Evolutionary conservation across 352 stramenopile genomes (phyloP).

Genomic region (Globisporangium spinosum): DNA sequence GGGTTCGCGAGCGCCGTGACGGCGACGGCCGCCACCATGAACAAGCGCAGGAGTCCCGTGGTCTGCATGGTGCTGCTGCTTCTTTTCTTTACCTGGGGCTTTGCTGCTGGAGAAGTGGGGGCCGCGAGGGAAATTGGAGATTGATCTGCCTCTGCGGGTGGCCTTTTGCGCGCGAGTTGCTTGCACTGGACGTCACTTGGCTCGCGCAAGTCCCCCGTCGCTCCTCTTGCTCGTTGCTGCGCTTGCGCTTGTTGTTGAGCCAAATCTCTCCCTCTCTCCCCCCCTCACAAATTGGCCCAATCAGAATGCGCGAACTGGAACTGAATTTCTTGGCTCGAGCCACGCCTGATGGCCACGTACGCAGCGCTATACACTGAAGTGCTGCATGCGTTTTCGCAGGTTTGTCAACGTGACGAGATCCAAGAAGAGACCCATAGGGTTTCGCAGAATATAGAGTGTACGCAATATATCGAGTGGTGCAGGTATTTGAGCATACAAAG

Average conservation of each 20-base stretch:
- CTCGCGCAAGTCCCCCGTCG: constrained; percentile 4
- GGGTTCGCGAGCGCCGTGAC: constrained; percentile 37
- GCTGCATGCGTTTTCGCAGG: not conserved
- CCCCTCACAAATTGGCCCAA: constrained; percentile 9
- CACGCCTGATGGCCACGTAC: constrained; percentile 8
- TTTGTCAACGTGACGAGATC: not conserved
- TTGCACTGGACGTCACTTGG: constrained; percentile 20
- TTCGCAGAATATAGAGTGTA: not conserved
- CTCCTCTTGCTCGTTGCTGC: not conserved
- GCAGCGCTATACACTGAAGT: not conserved
- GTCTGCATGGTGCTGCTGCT: constrained; percentile 44
- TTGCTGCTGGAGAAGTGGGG: constrained; percentile 17
- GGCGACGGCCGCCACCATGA: constrained; percentile 47
- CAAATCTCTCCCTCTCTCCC: constrained; percentile 12
- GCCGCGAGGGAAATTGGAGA: constrained; percentile 43
- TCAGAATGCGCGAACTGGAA: constrained; percentile 12
- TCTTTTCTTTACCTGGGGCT: constrained; percentile 6
- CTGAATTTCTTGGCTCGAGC: constrained; percentile 18
- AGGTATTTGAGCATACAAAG: not conserved
- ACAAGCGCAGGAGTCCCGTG: constrained; percentile 43
- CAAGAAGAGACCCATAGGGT: not conserved
- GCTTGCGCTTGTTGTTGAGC: constrained; percentile 1
- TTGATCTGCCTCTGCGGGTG: constrained; percentile 23
- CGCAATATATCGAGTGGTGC: not conserved
- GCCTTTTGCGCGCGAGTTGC: constrained; percentile 1